Conservation (phyloP, 345 rosid genomes). For the Reutealis trisperma region DNA sequence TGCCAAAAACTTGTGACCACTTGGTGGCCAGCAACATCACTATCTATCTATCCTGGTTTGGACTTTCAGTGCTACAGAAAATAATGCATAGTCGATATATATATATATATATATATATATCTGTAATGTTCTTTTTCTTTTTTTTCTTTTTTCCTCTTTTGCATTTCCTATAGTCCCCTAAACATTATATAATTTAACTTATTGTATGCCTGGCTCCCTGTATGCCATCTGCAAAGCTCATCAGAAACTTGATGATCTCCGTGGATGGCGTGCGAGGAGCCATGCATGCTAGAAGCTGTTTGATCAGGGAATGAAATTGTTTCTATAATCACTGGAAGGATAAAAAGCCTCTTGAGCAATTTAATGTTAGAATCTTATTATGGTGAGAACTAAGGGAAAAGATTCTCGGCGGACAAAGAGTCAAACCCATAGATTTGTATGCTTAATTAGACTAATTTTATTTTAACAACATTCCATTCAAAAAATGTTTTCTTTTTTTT, state of each 20-base stretch:
- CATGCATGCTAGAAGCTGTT: conserved; percentile 37
- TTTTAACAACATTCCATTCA: too few relatives aligned
- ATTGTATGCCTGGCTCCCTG: conserved; percentile 60
- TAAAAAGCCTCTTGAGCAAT: too few relatives aligned
- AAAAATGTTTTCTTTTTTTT: not conserved
- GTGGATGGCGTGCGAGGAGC: conserved; percentile 59
- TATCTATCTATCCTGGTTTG: conserved; percentile 7
- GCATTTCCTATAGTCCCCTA: not conserved
- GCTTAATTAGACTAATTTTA: too few relatives aligned
- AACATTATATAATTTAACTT: not conserved
- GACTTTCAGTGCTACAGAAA: not conserved
- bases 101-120: too few relatives aligned
- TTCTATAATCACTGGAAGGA: too few relatives aligned
- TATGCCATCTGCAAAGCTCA: conserved; percentile 53
- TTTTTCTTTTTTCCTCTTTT: too few relatives aligned
- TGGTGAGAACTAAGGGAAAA: too few relatives aligned
- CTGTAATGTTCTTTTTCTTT: too few relatives aligned
- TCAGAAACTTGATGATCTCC: conserved; percentile 37
- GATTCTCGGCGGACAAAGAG: too few relatives aligned
- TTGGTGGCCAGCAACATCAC: not conserved
- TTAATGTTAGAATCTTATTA: too few relatives aligned
- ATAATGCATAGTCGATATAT: too few relatives aligned
- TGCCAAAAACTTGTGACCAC: not conserved
- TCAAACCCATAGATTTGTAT: too few relatives aligned
- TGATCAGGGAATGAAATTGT: not conserved